phyloP scores from a whole-genome alignment of 2,329 filamentous ascomycete species.

The Hypoxylon sp. region DNA sequence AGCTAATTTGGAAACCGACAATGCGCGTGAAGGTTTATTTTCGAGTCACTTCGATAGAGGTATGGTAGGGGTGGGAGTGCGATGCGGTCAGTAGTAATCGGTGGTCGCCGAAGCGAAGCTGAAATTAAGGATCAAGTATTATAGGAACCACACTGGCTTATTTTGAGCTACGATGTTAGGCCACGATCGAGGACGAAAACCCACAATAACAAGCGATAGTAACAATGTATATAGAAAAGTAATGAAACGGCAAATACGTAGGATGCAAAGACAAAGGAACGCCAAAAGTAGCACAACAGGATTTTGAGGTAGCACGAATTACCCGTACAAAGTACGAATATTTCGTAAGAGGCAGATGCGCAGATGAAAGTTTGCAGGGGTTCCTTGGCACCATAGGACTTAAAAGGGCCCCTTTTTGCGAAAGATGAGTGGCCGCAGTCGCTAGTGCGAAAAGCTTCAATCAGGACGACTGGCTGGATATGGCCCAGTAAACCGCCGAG shows the following conservation, averaged over 20 bases:
- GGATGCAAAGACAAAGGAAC: constrained; percentile 18
- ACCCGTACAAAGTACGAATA: constrained; percentile 21
- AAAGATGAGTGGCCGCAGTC: constrained; percentile 21
- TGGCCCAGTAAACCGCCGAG: constrained; percentile 20
- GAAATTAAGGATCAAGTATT: constrained; percentile 15
- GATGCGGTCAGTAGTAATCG: constrained; percentile 13
- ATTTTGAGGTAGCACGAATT: constrained; percentile 31
- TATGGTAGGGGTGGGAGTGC: constrained; percentile 1
- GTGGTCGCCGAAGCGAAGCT: constrained; percentile 8
- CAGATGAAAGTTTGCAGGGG: constrained; percentile 7
- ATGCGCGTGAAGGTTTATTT: constrained; percentile 5
- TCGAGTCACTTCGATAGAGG: not conserved
- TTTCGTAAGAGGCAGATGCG: constrained; percentile 11
- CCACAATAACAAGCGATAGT: constrained; percentile 14
- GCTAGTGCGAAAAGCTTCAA: constrained; percentile 17
- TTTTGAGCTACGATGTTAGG: constrained; percentile 18
- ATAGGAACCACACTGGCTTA: constrained; percentile 12
- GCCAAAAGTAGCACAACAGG: constrained; percentile 32
- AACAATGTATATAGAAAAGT: constrained; percentile 17
- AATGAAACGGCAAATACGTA: constrained; percentile 6
- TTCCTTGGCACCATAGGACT: constrained; percentile 28
- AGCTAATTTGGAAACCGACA: constrained; percentile 7
- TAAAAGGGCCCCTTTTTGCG: constrained; percentile 14
- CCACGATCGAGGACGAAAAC: constrained; percentile 9
- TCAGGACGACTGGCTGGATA: constrained; percentile 2